Evolutionary conservation across 1,139 yeast genomes (phyloP).

Genomic region (Geotrichum australiense): DNA sequence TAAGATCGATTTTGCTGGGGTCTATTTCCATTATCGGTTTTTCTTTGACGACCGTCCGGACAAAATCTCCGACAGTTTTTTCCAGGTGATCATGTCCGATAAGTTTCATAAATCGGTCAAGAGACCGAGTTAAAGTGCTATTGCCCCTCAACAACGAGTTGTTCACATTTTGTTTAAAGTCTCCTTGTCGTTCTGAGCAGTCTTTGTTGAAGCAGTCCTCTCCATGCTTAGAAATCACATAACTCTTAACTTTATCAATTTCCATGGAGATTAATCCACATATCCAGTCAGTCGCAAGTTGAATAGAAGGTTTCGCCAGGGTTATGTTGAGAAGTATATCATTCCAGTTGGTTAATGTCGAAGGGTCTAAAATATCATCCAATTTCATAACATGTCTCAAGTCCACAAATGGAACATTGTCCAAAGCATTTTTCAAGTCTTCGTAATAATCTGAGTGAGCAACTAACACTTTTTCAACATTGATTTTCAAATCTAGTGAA

Average conservation of each 20-base stretch:
- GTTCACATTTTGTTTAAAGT: constrained; percentile 31
- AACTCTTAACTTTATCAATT: constrained; percentile 7
- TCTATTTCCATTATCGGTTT: constrained; percentile 67
- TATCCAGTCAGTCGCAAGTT: constrained; percentile 13
- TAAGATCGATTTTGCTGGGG: constrained; percentile 40
- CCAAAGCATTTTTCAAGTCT: background rate
- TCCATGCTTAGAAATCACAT: constrained; percentile 11
- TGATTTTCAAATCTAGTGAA: constrained; percentile 2
- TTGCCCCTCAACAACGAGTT: constrained; percentile 83
- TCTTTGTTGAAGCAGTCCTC: background rate
- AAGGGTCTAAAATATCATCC: background rate
- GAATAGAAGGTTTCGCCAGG: constrained; percentile 3
- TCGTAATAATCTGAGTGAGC: background rate
- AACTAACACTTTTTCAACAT: constrained; percentile 4
- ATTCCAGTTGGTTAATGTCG: background rate
- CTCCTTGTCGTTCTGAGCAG: constrained; percentile 4
- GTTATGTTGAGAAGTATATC: constrained; percentile 7
- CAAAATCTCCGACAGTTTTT: constrained; percentile 62
- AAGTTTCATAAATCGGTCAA: constrained; percentile 70
- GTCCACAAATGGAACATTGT: constrained; percentile 3
- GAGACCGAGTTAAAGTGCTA: constrained; percentile 68
- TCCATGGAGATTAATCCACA: constrained; percentile 16
- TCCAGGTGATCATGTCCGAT: constrained; percentile 76
- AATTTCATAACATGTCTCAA: background rate
- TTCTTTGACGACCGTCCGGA: constrained; percentile 47